Evolutionary conservation across 1,139 yeast species (phyloP).

Genomic region (Wickerhamiella infanticola): DNA sequence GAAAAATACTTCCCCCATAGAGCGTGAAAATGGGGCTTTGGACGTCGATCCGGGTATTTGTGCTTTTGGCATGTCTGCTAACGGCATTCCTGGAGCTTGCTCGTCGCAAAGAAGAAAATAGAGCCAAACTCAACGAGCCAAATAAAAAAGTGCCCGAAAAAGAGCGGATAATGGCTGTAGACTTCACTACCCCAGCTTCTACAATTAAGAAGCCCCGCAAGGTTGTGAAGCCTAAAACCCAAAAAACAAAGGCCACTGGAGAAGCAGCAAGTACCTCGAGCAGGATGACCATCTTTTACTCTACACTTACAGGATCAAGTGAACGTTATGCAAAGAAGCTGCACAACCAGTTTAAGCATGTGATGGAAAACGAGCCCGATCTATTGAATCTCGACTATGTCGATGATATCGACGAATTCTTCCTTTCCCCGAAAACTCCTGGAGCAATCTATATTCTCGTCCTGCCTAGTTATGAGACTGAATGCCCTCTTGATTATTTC

Average conservation of each 20-base stretch:
- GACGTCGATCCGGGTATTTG: slow-evolving; percentile 2
- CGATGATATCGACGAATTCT: slow-evolving; percentile 72
- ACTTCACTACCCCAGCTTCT: background rate
- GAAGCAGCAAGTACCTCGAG: background rate
- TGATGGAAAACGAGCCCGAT: slow-evolving; percentile 33
- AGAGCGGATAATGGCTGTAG: background rate
- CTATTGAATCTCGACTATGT: slow-evolving; percentile 63
- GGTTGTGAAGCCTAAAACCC: background rate
- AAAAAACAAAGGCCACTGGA: background rate
- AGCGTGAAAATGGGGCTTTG: background rate
- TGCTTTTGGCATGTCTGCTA: background rate
- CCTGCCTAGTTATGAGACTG: slow-evolving; percentile 83
- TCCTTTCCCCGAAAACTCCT: slow-evolving; percentile 36
- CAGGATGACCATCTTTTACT: slow-evolving; percentile 47
- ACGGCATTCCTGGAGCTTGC: background rate
- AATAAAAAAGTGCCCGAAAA: background rate
- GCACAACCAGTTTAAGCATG: slow-evolving; percentile 23
- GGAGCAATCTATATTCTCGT: slow-evolving; percentile 51
- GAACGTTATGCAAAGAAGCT: slow-evolving; percentile 49
- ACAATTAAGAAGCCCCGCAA: background rate
- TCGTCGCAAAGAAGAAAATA: background rate
- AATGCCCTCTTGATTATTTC: slow-evolving; percentile 81
- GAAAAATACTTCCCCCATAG: background rate
- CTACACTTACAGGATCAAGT: slow-evolving; percentile 74
- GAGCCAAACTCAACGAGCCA: background rate